Base-by-base conservation (phyloP, 805 yeast genomes). In the Wickerhamiella azyma region DNA sequence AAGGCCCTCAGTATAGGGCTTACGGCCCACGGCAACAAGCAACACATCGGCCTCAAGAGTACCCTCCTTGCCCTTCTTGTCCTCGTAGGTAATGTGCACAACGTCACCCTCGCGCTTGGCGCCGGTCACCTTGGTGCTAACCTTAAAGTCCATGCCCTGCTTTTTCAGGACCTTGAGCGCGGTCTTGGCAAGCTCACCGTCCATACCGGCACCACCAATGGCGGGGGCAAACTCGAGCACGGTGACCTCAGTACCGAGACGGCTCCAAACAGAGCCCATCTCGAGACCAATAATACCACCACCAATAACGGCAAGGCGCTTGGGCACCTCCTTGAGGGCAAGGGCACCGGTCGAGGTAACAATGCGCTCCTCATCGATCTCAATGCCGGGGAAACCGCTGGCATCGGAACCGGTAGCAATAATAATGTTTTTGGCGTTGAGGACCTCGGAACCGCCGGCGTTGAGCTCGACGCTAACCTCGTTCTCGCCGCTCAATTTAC, bases 151-250 rank as follows among this genome's bases (percentile, higher is more conserved):
- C 62, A 92, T 67, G 51, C 98, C 98, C 72, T 92, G 98, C 74
- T 89, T 92, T 60, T 81, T 75, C 59, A 92, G 72, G 68, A 85
- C 76, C 67, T 85, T 89, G 69, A 85, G 94, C 49, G 94, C 77
- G 48, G 81, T 66, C 68, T 85, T 86, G 54, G 97, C 80, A 50
- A 92, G 86, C 73, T 92, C 99, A 45, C 72, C 81, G 66, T 92
- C 99, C 96, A 92, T 92, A 56, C 96, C 94, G 50, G 96, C 97
- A 72, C 98, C 98, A 71, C 98, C 98, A 62, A 92, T 81, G 53
- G 92, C 74, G 58, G 73, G 72, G 66, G 80, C 85, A 77, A 76
- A 92, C 74, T 92, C 99, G 50, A 92, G 69, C 47, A 92, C 81
- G 38, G 96, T 89, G 53, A 92, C 98, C 70, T 92, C 86, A 37